These are phyloP conservation scores for Orbilia javanica DNA, from an alignment of 2,329 filamentous ascomycete species.

Conservation along the genomic window DNA sequence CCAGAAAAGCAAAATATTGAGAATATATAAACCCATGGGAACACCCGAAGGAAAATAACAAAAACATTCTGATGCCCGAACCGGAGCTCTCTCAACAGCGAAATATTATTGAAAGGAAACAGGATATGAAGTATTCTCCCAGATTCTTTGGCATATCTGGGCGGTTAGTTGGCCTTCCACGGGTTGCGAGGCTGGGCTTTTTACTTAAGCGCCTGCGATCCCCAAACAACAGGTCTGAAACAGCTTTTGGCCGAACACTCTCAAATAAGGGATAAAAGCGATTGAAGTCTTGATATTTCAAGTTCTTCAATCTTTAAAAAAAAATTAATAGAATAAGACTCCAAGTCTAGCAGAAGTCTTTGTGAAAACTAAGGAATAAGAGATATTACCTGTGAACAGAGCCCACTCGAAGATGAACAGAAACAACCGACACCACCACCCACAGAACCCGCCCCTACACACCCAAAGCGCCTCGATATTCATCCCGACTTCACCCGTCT, in stretches of 20 bases:
- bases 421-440: not conserved
- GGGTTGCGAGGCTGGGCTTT: not conserved
- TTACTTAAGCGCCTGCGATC: not conserved
- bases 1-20: not conserved
- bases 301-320: no score
- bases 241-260: not conserved
- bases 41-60: not conserved
- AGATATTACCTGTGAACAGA: no score
- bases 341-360: no score
- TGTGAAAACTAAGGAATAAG: no score
- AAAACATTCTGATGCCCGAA: not conserved
- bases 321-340: no score
- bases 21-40: not conserved
- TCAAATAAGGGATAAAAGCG: not conserved
- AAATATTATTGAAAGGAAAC: not conserved
- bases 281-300: no score
- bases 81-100: not conserved
- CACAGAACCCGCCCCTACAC: not conserved
- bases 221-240: not conserved
- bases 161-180: not conserved
- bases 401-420: no score
- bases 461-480: not conserved
- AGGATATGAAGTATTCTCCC: not conserved
- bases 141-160: not conserved
- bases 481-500: not conserved